phyloP scores from a whole-genome alignment of 1,139 yeast species.

The Eremothecium cymbalariae region DNA sequence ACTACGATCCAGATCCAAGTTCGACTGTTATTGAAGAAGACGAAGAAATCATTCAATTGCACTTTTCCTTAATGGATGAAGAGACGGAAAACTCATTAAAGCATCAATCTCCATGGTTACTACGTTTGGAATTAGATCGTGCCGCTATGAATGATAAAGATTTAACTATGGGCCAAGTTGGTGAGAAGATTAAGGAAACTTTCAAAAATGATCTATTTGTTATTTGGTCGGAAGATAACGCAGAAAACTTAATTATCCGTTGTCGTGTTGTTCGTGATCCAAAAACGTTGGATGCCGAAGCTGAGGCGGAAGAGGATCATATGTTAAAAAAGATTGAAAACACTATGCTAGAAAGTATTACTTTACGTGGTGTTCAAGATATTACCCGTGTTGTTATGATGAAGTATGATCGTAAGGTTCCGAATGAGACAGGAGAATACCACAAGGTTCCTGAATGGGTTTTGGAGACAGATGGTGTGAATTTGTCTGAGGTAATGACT shows the following conservation, averaged over 20 bases:
- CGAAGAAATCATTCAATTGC: slow-evolving; percentile 93
- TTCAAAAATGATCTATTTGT: slow-evolving; percentile 94
- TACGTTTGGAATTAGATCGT: slow-evolving; percentile 94
- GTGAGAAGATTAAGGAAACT: slow-evolving; percentile 86
- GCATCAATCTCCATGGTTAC: slow-evolving; percentile 95
- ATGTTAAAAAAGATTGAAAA: slow-evolving; percentile 91
- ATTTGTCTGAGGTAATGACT: slow-evolving; percentile 88
- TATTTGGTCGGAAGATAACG: slow-evolving; percentile 99
- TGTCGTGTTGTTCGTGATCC: slow-evolving; percentile 98
- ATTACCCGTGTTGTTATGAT: slow-evolving; percentile 76
- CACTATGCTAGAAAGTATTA: slow-evolving; percentile 91
- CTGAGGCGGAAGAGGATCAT: slow-evolving; percentile 95
- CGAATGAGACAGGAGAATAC: slow-evolving; percentile 80
- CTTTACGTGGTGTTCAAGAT: slow-evolving; percentile 93
- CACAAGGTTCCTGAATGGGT: slow-evolving; percentile 94
- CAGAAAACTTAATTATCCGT: slow-evolving; percentile 92
- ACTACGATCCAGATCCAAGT: slow-evolving; percentile 96
- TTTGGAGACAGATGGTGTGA: slow-evolving; percentile 96
- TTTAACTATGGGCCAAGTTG: slow-evolving; percentile 96
- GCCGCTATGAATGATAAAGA: slow-evolving; percentile 98
- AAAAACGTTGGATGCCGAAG: slow-evolving; percentile 84
- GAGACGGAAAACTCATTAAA: slow-evolving; percentile 89
- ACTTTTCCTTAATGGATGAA: slow-evolving; percentile 96
- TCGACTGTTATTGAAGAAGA: slow-evolving; percentile 94
- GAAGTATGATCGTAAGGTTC: slow-evolving; percentile 77